These are phyloP conservation scores for Microthyrium microscopicum DNA, from an alignment of 2,329 filamentous ascomycete genomes.

Conservation along the genomic window DNA sequence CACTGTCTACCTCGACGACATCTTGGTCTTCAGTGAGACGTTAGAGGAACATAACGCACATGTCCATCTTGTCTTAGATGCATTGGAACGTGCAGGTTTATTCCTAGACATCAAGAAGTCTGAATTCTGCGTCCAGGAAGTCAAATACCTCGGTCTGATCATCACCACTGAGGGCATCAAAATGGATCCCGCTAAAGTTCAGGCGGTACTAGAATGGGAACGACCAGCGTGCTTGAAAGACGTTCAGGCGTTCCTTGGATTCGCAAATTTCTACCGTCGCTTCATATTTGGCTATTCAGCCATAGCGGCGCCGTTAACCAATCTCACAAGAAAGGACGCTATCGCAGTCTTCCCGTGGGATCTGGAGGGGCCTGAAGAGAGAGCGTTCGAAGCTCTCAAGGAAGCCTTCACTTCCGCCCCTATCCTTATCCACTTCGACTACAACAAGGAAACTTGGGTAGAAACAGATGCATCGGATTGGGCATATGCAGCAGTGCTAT, in stretches of 20 bases:
- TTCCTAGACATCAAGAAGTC: constrained; percentile 13
- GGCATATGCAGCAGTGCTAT: constrained; percentile 6
- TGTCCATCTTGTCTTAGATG: constrained; percentile 3
- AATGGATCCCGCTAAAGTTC: constrained; percentile 12
- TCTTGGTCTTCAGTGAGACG: constrained; percentile 12
- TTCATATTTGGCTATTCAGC: constrained; percentile 13
- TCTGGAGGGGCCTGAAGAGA: not conserved
- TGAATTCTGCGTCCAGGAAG: constrained; percentile 14
- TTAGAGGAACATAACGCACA: constrained; percentile 5
- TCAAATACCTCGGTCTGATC: constrained; percentile 14
- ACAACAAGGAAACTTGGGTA: constrained; percentile 6
- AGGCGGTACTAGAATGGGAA: constrained; percentile 11
- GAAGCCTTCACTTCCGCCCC: constrained; percentile 10
- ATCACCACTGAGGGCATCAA: constrained; percentile 12
- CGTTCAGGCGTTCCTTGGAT: constrained; percentile 14
- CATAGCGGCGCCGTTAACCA: constrained; percentile 10
- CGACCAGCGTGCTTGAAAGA: constrained; percentile 9
- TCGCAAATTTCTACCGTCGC: constrained; percentile 16
- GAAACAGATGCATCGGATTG: constrained; percentile 12
- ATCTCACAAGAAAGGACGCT: constrained; percentile 5
- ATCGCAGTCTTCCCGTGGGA: not conserved
- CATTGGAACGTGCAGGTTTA: constrained; percentile 8
- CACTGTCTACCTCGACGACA: constrained; percentile 12
- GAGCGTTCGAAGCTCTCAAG: constrained; percentile 8
- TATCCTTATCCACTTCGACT: constrained; percentile 12